Percentiles rank a stretch among this genome's conserved stretches.
Conservation (phyloP, 139 green algal genomes). For the Chloropicon primus region DNA sequence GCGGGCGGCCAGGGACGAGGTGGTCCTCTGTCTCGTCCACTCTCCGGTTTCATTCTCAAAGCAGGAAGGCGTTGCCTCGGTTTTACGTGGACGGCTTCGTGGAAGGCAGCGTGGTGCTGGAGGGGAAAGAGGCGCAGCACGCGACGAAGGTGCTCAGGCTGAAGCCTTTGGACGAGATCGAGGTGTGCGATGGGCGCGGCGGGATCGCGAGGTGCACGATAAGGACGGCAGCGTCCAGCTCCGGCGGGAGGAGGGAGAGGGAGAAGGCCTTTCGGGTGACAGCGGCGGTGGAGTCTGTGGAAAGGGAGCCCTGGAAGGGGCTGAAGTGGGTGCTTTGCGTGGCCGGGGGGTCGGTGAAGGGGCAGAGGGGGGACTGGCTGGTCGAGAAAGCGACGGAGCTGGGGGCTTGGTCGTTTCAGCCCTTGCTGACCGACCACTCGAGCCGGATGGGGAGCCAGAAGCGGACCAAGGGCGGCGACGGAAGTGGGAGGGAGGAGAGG, state of each 20-base stretch:
- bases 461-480: not conserved
- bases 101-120: not conserved
- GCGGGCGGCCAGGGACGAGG: not conserved
- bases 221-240: not conserved
- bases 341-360: constrained; percentile 9
- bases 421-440: constrained; percentile 54
- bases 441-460: constrained; percentile 15
- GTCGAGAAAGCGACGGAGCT: constrained; percentile 82
- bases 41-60: too few relatives aligned
- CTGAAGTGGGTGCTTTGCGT: not conserved
- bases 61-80: too few relatives aligned
- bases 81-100: not conserved
- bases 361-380: constrained; percentile 68
- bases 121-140: not conserved
- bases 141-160: not conserved
- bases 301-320: not conserved
- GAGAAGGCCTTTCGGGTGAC: not conserved
- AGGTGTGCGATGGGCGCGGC: not conserved
- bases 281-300: not conserved
- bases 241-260: not conserved
- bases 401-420: constrained; percentile 48
- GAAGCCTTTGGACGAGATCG: not conserved
- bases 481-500: not conserved
- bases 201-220: not conserved
- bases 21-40: too few relatives aligned